Percentiles rank a stretch among this genome's conserved stretches.
Conservation (phyloP, 129 eudicot species). For the Daucus carota region DH1_v3.0 NC_030387.2:286001-286500, state of each 20-base stretch:
- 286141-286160: neutral
- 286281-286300: neutral
- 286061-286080: neutral
- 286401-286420: neutral
- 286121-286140: neutral
- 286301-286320: neutral
- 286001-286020: too few species aligned
- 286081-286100: neutral
- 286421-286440: neutral
- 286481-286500: too few species aligned
- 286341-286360: neutral
- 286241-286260: neutral
- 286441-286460: neutral
- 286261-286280: neutral
- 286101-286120: accelerated
- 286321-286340: neutral
- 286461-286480: neutral
- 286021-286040: neutral
- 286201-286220: neutral
- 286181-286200: neutral
- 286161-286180: neutral
- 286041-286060: neutral
- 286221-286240: neutral
- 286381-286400: neutral
- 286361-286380: neutral